These are phyloP conservation scores for Eucalyptus urophylla DNA, from an alignment of 345 rosid species.

Conservation along the genomic window DNA sequence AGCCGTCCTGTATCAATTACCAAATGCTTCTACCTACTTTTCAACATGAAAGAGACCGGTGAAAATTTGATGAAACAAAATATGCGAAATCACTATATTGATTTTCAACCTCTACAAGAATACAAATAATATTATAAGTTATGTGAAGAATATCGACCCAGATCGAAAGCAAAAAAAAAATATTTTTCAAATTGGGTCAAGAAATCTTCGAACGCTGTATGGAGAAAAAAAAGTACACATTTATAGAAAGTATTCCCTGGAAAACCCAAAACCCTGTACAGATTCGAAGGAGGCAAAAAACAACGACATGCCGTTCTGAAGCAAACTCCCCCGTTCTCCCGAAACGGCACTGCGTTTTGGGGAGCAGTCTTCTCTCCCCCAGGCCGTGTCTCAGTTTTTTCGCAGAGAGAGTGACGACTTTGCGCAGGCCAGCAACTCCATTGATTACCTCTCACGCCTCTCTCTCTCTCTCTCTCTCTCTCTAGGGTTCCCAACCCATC, in stretches of 20 bases:
- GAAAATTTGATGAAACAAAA: not conserved
- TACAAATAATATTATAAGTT: not conserved
- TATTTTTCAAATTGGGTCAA: not conserved
- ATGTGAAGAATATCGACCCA: not conserved
- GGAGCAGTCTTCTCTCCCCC: not conserved
- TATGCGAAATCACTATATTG: not conserved
- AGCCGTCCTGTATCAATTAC: no score
- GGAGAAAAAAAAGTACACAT: not conserved
- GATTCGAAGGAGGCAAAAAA: not conserved
- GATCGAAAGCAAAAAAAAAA: not conserved
- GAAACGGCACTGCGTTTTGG: not conserved
- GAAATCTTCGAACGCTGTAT: not conserved
- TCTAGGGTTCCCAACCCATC: not conserved
- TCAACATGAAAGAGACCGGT: fast-evolving
- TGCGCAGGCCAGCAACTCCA: not conserved
- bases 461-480: not conserved
- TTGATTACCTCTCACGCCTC: not conserved
- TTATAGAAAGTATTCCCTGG: not conserved
- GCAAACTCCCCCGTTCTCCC: not conserved
- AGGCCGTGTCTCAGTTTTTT: not conserved
- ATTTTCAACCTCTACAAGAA: not conserved
- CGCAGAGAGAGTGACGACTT: not conserved
- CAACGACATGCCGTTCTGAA: not conserved
- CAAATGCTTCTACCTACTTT: not conserved
- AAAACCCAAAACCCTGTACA: not conserved